Evolutionary conservation across 176 grass and related monocot species (phyloP).

Genomic region (Tillandsia fasciculata): DNA sequence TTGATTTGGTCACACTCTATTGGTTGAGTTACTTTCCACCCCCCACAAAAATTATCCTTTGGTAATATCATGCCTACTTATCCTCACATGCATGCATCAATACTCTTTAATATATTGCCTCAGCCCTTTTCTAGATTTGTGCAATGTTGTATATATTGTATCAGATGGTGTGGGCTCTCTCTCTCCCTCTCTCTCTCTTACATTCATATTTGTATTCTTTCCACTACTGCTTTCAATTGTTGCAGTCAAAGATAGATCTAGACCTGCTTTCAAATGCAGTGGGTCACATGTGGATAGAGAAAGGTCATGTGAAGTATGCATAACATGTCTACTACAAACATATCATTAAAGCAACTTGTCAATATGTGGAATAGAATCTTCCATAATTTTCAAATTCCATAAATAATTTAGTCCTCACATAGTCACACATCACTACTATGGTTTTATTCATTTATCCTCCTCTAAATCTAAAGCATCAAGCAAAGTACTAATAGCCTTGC

Average conservation of each 20-base stretch:
- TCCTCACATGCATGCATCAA: conserved; percentile 17
- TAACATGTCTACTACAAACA: conserved; percentile 51
- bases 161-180: conserved; percentile 1
- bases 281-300: conserved; percentile 81
- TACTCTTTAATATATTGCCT: background rate
- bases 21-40: background rate
- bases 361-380: conserved; percentile 85
- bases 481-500: background rate
- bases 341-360: conserved; percentile 42
- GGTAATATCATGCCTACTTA: conserved; percentile 3
- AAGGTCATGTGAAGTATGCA: conserved; percentile 76
- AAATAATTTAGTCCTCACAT: conserved; percentile 4
- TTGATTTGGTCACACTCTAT: background rate
- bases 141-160: background rate
- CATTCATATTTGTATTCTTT: conserved; percentile 16
- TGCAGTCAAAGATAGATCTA: conserved; percentile 92
- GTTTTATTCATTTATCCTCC: background rate
- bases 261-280: conserved; percentile 51
- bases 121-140: conserved; percentile 4
- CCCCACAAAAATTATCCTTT: background rate
- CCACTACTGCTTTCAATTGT: conserved; percentile 9
- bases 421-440: background rate
- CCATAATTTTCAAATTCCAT: conserved; percentile 65
- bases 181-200: background rate
- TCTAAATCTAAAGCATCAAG: conserved; percentile 5